Evolutionary conservation across 2,329 filamentous ascomycete species (phyloP).

Genomic region (Fusarium praegraminearum): DNA sequence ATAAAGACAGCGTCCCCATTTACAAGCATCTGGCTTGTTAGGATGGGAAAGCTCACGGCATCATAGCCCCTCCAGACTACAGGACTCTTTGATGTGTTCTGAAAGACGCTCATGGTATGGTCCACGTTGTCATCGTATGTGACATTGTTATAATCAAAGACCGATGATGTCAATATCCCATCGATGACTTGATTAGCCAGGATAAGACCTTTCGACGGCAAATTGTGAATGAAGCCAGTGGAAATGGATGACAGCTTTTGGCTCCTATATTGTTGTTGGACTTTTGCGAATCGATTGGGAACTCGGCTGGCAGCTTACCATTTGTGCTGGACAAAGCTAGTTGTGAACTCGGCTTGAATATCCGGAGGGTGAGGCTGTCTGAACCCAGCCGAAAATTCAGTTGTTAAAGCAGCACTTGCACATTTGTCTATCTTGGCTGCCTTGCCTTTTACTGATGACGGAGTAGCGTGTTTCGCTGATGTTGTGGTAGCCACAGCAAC

Average conservation of each 20-base stretch:
- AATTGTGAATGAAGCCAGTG: neutral
- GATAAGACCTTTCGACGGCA: neutral
- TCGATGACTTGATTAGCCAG: neutral
- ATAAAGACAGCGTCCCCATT: neutral
- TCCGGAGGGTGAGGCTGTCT: neutral
- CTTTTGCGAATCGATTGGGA: neutral
- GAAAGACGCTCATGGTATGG: neutral
- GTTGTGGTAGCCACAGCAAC: neutral
- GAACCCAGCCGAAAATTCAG: neutral
- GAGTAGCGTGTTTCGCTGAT: no score
- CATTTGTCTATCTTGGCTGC: neutral
- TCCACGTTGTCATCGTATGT: neutral
- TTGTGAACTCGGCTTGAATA: neutral
- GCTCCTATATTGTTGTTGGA: neutral
- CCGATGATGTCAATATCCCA: neutral
- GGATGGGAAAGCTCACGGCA: neutral
- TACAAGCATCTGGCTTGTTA: neutral
- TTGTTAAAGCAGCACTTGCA: neutral
- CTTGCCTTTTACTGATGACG: neutral
- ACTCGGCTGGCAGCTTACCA: neutral
- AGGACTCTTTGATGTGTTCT: neutral
- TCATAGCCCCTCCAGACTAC: neutral
- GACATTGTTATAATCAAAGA: neutral
- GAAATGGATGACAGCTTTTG: neutral
- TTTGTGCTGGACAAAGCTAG: neutral